Evolutionary conservation across 2,329 filamentous ascomycete species (phyloP).

Genomic region (Xylariaceae sp.): DNA sequence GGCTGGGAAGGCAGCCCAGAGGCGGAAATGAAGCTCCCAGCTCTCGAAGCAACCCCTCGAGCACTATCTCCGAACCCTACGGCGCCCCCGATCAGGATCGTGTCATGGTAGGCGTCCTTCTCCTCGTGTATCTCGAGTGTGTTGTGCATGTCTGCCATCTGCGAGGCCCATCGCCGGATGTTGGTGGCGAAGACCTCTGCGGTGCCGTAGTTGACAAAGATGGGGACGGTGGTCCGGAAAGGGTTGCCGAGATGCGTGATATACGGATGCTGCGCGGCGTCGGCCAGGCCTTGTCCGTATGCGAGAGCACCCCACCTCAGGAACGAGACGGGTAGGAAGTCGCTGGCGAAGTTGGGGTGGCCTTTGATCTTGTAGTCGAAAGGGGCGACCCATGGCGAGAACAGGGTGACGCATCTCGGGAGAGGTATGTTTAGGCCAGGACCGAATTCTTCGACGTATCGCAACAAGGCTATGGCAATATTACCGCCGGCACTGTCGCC

Average conservation of each 20-base stretch:
- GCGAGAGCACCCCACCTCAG: slow-evolving; percentile 36
- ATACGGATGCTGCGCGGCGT: slow-evolving; percentile 29
- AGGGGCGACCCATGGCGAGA: slow-evolving; percentile 24
- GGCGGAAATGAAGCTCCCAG: no score
- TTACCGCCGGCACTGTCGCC: slow-evolving; percentile 47
- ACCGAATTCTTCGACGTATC: slow-evolving; percentile 40
- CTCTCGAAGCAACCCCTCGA: slow-evolving; percentile 15
- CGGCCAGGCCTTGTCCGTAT: slow-evolving; percentile 25
- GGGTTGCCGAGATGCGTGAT: slow-evolving; percentile 20
- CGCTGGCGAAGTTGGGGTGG: slow-evolving; percentile 22
- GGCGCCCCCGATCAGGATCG: slow-evolving; percentile 34
- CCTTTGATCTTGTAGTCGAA: slow-evolving; percentile 6
- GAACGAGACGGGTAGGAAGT: slow-evolving; percentile 37
- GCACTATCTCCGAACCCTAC: slow-evolving; percentile 37
- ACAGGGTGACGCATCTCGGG: slow-evolving; percentile 33
- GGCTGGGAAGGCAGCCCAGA: no score
- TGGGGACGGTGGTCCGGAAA: slow-evolving; percentile 18
- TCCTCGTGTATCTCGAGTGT: slow-evolving; percentile 35
- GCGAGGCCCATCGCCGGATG: slow-evolving; percentile 54
- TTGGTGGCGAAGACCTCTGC: slow-evolving; percentile 30
- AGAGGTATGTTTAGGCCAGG: slow-evolving; percentile 6
- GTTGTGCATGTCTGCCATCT: slow-evolving; percentile 19
- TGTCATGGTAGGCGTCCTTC: slow-evolving; percentile 39
- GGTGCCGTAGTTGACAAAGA: slow-evolving; percentile 18
- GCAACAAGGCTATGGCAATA: slow-evolving; percentile 36